Conservation (phyloP, 2,329 filamentous ascomycete species). For the Sporothrix mexicana region DNA sequence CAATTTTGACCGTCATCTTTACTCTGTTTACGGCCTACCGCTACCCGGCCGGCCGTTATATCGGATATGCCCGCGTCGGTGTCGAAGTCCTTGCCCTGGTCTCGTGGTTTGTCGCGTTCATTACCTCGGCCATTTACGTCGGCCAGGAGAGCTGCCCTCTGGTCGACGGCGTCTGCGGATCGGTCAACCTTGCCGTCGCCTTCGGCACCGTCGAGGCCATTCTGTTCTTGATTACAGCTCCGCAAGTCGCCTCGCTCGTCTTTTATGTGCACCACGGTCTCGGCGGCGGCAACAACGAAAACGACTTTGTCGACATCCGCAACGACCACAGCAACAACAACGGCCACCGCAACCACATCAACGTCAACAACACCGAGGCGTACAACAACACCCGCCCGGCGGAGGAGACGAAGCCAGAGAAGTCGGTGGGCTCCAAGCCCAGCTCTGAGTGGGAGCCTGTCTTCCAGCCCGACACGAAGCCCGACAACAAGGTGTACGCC, state of each 20-base stretch:
- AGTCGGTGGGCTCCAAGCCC: too few species aligned
- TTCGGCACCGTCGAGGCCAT: background rate
- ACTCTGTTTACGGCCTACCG: background rate
- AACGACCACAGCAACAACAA: too few species aligned
- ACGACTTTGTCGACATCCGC: too few species aligned
- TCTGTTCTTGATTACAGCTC: background rate
- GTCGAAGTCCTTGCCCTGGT: background rate
- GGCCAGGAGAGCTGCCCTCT: background rate
- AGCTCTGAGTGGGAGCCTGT: too few species aligned
- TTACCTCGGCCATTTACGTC: background rate
- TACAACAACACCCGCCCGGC: too few species aligned
- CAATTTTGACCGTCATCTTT: background rate
- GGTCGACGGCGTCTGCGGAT: background rate
- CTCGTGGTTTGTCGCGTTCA: slow-evolving; percentile 7
- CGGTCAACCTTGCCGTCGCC: background rate
- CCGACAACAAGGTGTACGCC: too few species aligned
- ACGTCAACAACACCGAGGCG: too few species aligned
- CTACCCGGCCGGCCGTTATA: background rate
- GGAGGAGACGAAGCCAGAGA: too few species aligned
- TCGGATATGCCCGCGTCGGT: background rate
- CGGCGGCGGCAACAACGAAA: too few species aligned
- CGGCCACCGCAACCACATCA: too few species aligned
- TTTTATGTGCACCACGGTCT: background rate
- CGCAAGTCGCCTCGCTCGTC: background rate
- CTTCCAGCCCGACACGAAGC: too few species aligned